A percentile compares a stretch with the other conserved stretches of the same genome.
Conservation (phyloP, 2,329 filamentous ascomycete genomes). For the Aspergillus thermomutatus region DNA sequence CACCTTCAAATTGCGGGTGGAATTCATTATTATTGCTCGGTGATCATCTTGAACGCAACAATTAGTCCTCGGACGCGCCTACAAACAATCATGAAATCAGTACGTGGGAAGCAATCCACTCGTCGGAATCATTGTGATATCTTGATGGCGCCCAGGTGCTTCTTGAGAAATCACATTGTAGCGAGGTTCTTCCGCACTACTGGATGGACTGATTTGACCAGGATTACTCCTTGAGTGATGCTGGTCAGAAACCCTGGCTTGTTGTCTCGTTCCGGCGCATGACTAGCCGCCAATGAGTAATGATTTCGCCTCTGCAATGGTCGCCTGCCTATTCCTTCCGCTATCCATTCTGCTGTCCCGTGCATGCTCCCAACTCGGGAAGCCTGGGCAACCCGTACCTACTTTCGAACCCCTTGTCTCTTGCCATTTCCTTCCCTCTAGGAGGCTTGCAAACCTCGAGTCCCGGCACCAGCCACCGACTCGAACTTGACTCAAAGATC, state of each 20-base stretch:
- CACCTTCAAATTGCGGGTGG: neutral
- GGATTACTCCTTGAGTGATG: conserved; percentile 24
- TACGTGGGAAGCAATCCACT: conserved; percentile 45
- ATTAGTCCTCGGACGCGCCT: conserved; percentile 25
- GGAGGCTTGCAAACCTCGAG: conserved; percentile 45
- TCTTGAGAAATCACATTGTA: conserved; percentile 37
- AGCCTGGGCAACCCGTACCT: conserved; percentile 33
- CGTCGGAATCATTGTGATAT: conserved; percentile 51
- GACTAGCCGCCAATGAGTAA: conserved; percentile 17
- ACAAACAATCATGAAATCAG: conserved; percentile 44
- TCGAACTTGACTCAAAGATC: conserved; percentile 46
- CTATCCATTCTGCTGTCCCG: conserved; percentile 39
- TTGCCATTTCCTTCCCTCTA: conserved; percentile 11
- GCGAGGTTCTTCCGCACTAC: conserved; percentile 53
- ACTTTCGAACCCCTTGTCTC: conserved; percentile 36
- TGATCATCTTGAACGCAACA: conserved; percentile 35
- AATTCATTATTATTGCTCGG: conserved; percentile 15
- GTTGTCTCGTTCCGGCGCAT: conserved; percentile 37
- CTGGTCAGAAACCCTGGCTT: conserved; percentile 28
- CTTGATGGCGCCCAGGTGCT: conserved; percentile 23
- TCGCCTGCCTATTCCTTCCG: conserved; percentile 9
- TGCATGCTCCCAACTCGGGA: conserved; percentile 47
- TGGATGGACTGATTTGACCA: conserved; percentile 36
- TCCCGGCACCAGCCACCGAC: conserved; percentile 53
- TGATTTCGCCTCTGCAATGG: conserved; percentile 16